phyloP scores from a whole-genome alignment of 139 green algal genomes.

The Coelastrella sp. region DNA sequence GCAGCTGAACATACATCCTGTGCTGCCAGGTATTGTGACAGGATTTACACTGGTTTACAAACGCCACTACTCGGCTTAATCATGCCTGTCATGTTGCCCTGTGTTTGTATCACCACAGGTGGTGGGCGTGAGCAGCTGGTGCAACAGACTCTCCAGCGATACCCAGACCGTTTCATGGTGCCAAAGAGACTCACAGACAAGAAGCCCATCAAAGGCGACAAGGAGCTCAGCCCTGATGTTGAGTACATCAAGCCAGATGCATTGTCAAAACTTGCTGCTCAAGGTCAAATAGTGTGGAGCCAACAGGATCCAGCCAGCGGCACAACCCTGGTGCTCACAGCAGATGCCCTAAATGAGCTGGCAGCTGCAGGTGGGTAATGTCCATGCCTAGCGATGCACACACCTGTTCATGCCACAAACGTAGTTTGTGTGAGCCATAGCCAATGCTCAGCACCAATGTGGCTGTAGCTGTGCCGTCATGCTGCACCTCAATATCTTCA shows the following conservation, averaged over 20 bases:
- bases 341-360: neutral
- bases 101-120: neutral
- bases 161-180: constrained; percentile 60
- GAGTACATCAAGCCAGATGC: constrained; percentile 59
- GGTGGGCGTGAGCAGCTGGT: constrained; percentile 50
- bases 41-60: too few species aligned
- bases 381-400: neutral
- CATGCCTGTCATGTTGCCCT: too few species aligned
- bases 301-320: constrained; percentile 22
- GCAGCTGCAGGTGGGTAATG: constrained; percentile 25
- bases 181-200: constrained; percentile 59
- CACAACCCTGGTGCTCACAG: neutral
- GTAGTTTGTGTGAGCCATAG: neutral
- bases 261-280: constrained; percentile 52
- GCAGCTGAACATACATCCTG: too few species aligned
- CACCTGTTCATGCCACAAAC: neutral
- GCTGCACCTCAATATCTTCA: too few species aligned
- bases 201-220: constrained; percentile 62
- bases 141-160: constrained; percentile 48
- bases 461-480: too few species aligned
- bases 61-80: too few species aligned
- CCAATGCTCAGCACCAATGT: neutral
- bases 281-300: constrained; percentile 38
- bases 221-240: neutral
- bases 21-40: too few species aligned